A percentile compares a stretch with the other conserved stretches of the same genome.
These are phyloP conservation scores for Phytophthora multivora DNA, from an alignment of 352 stramenopile species.

Conservation along the genomic window DNA sequence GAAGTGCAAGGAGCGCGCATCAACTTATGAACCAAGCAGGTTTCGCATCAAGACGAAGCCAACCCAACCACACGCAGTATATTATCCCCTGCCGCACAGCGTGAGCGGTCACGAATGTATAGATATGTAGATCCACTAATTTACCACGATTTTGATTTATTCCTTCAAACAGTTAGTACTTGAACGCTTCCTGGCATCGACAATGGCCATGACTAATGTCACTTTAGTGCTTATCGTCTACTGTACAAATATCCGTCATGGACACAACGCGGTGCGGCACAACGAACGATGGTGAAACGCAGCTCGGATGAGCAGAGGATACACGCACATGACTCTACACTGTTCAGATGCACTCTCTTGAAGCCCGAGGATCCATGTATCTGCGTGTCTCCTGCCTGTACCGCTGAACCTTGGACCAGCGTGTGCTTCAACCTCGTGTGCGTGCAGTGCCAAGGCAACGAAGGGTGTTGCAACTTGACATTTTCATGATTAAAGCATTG, in stretches of 20 bases:
- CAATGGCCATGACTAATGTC: background rate
- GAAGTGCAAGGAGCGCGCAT: constrained; percentile 23
- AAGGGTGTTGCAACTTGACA: background rate
- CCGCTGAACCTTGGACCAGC: constrained; percentile 25
- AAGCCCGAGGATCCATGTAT: constrained; percentile 25
- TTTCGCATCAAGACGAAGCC: constrained; percentile 8
- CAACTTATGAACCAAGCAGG: constrained; percentile 28
- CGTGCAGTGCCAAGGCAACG: background rate
- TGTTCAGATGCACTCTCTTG: background rate
- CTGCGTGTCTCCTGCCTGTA: constrained; percentile 27
- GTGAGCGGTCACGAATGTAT: constrained; percentile 17
- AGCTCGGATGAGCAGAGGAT: constrained; percentile 24
- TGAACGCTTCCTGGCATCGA: constrained; percentile 6
- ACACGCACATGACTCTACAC: constrained; percentile 25
- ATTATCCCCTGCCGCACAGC: constrained; percentile 19
- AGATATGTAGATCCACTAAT: constrained; percentile 44
- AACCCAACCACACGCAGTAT: constrained; percentile 25
- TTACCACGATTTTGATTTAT: constrained; percentile 47
- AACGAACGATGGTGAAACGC: constrained; percentile 7
- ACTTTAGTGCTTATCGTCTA: background rate
- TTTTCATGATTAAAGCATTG: constrained; percentile 15
- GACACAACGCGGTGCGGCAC: constrained; percentile 6
- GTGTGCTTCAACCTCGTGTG: constrained; percentile 6
- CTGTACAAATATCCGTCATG: background rate
- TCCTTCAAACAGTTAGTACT: too few relatives aligned